These are phyloP conservation scores for Haplosporangium gracile DNA, from an alignment of 192 early-diverging fungal species.

Conservation along the genomic window DNA sequence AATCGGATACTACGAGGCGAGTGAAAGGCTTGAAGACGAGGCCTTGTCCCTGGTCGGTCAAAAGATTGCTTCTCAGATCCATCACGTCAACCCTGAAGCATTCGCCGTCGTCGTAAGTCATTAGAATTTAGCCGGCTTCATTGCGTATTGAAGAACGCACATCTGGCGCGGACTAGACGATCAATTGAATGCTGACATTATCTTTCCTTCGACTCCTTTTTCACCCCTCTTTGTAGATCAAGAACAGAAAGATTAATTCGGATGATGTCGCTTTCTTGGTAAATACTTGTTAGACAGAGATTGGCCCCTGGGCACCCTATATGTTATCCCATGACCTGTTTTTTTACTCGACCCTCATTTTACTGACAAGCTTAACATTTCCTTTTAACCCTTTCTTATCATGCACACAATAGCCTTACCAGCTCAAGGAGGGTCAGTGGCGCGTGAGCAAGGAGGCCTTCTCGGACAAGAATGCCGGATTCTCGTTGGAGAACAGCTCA, in stretches of 20 bases:
- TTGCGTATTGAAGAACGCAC: background rate
- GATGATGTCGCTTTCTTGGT: conserved; percentile 38
- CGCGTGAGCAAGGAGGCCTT: conserved; percentile 57
- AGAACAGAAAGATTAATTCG: conserved; percentile 33
- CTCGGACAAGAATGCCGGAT: conserved; percentile 35
- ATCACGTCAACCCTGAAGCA: conserved; percentile 56
- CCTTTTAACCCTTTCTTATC: background rate
- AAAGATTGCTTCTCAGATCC: conserved; percentile 68
- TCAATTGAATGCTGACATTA: background rate
- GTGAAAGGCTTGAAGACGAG: conserved; percentile 60
- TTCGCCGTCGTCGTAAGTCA: conserved; percentile 68
- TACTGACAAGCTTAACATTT: background rate
- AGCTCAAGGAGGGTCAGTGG: conserved; percentile 68
- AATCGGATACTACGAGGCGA: conserved; percentile 76
- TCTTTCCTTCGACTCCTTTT: background rate
- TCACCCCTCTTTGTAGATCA: conserved; percentile 36
- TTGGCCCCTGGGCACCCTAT: background rate
- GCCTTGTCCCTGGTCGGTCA: conserved; percentile 59
- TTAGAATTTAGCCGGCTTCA: background rate
- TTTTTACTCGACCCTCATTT: background rate
- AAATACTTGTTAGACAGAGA: background rate
- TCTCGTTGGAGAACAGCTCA: conserved; percentile 52
- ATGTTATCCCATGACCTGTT: conserved; percentile 7
- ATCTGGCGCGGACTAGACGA: background rate
- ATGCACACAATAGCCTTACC: conserved; percentile 59